phyloP scores from a whole-genome alignment of 2,329 filamentous ascomycete species.

The Neurospora crassa region DNA sequence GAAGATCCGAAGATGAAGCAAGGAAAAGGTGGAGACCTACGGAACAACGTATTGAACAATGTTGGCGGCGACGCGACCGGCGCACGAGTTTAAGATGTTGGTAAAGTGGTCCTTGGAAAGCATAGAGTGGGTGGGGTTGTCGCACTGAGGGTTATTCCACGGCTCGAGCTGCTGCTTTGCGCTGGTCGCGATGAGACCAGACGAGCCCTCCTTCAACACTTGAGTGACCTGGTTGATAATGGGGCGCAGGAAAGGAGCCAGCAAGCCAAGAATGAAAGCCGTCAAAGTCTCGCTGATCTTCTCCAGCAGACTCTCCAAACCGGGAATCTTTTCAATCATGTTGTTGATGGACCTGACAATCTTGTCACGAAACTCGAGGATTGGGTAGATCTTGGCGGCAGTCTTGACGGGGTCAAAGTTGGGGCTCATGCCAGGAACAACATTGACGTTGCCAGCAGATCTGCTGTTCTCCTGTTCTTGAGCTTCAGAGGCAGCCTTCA shows the following conservation, averaged over 20 bases:
- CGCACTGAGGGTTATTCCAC: slow-evolving; percentile 66
- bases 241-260: slow-evolving; percentile 85
- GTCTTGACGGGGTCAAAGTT: slow-evolving; percentile 72
- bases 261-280: slow-evolving; percentile 79
- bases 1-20: neutral
- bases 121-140: slow-evolving; percentile 74
- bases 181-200: slow-evolving; percentile 56
- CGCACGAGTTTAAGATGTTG: slow-evolving; percentile 67
- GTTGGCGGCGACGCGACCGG: slow-evolving; percentile 61
- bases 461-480: slow-evolving; percentile 51
- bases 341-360: slow-evolving; percentile 80
- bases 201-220: slow-evolving; percentile 76
- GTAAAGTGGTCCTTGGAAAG: slow-evolving; percentile 79
- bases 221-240: slow-evolving; percentile 83
- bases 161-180: slow-evolving; percentile 69
- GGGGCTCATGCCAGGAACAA: slow-evolving; percentile 65
- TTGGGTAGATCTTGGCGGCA: slow-evolving; percentile 80
- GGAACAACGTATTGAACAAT: slow-evolving; percentile 83
- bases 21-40: slow-evolving; percentile 30
- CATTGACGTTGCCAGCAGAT: slow-evolving; percentile 34
- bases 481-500: slow-evolving; percentile 51
- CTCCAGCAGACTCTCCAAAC: slow-evolving; percentile 80
- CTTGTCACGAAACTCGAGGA: slow-evolving; percentile 86
- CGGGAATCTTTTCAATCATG: slow-evolving; percentile 85
- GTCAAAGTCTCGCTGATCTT: slow-evolving; percentile 91